Percentiles rank a stretch among this genome's conserved stretches.
Conservation (phyloP, 805 yeast species). For the Candida silvatica region DNA sequence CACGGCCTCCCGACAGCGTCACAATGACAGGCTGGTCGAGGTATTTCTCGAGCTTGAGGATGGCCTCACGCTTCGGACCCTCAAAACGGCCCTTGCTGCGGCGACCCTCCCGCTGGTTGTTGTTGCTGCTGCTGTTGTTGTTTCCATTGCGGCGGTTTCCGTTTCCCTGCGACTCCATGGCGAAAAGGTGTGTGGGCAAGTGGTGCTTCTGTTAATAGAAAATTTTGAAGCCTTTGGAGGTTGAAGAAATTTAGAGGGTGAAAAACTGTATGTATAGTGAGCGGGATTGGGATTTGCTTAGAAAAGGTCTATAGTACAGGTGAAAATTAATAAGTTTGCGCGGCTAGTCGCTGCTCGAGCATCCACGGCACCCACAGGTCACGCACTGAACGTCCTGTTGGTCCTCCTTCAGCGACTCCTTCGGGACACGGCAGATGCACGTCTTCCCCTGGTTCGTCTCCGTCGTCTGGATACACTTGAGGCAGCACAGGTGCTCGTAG, state of each 20-base stretch:
- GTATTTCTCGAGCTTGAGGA: conserved; percentile 70
- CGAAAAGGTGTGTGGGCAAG: no score
- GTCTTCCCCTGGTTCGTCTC: conserved; percentile 60
- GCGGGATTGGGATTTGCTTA: no score
- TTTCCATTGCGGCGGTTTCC: no score
- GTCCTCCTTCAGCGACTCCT: conserved; percentile 34
- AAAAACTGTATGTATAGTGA: no score
- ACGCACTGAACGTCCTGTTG: conserved; percentile 43
- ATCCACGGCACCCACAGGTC: conserved; percentile 81
- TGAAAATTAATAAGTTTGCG: no score
- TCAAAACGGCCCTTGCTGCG: conserved; percentile 30
- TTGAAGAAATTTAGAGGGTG: no score
- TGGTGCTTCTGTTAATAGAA: no score
- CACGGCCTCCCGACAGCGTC: conserved; percentile 77
- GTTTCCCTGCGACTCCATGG: no score
- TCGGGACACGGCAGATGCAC: conserved; percentile 84
- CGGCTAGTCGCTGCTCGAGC: conserved; percentile 72
- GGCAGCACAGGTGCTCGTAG: conserved; percentile 78
- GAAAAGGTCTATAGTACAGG: no score
- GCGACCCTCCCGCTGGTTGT: conserved; percentile 3
- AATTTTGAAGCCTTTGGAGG: no score
- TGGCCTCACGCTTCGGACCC: conserved; percentile 87
- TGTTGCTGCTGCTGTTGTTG: conserved; percentile 1
- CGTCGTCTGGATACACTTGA: conserved; percentile 59
- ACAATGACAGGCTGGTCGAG: conserved; percentile 68